A percentile compares a stretch with the other conserved stretches of the same genome.
Evolutionary conservation across 2,329 filamentous ascomycete species (phyloP).

Genomic region (Magnaporthales sp.): DNA sequence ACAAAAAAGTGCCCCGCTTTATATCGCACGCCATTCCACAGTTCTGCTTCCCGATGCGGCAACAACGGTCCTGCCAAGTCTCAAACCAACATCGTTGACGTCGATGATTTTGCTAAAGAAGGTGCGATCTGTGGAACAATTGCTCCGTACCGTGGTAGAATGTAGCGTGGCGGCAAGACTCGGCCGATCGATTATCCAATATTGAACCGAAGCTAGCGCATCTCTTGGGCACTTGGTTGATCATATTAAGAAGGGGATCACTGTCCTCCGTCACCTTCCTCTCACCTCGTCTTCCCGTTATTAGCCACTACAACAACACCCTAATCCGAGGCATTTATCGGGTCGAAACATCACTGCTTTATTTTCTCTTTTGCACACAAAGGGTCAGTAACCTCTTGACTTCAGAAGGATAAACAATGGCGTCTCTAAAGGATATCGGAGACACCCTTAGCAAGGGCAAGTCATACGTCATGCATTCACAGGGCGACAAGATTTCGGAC

Average conservation of each 20-base stretch:
- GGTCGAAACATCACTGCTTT: background rate
- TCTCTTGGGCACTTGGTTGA: background rate
- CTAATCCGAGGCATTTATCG: background rate
- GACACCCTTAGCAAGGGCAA: slow-evolving; percentile 27
- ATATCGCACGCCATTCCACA: background rate
- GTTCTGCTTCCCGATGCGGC: background rate
- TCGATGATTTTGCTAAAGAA: slow-evolving; percentile 1
- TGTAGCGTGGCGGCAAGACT: background rate
- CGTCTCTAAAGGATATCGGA: slow-evolving; percentile 5
- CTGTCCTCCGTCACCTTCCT: background rate
- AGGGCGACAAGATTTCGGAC: slow-evolving; percentile 50
- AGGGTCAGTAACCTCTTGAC: slow-evolving; percentile 14
- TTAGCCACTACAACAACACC: background rate
- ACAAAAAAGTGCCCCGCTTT: background rate
- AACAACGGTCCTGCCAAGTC: background rate
- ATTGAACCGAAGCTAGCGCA: background rate
- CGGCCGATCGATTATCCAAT: background rate
- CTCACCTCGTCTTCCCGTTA: background rate
- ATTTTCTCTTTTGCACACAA: background rate
- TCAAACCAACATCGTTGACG: slow-evolving; percentile 4
- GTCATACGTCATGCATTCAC: slow-evolving; percentile 29
- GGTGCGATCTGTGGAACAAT: background rate
- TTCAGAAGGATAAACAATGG: background rate
- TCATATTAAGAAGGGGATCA: background rate
- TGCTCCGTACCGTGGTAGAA: background rate